Evolutionary conservation across 2,329 filamentous ascomycete genomes (phyloP).

Genomic region (Phyllosticta ampelicida): DNA sequence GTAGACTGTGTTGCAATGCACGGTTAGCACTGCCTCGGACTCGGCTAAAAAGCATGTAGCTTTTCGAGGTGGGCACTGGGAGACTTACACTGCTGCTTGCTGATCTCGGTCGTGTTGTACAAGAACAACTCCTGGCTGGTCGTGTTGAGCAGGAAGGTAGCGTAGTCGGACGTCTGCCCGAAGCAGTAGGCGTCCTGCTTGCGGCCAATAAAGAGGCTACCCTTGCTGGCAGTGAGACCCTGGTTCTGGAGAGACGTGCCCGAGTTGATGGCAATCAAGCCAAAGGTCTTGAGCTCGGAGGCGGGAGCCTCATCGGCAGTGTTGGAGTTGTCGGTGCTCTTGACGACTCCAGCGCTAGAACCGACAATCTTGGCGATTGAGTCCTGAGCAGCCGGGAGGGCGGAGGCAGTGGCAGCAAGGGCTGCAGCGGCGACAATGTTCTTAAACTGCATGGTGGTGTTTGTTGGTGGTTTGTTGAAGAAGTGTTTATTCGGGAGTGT

Average conservation of each 20-base stretch:
- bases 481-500: not conserved
- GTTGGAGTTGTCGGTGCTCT: not conserved
- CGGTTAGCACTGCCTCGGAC: not conserved
- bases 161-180: not conserved
- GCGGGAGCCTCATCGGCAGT: not conserved
- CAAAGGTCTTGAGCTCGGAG: not conserved
- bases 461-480: not conserved
- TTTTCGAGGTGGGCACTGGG: not conserved
- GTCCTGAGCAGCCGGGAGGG: not conserved
- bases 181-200: not conserved
- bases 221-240: not conserved
- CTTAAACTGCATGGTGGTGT: not conserved
- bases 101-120: not conserved
- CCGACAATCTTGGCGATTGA: not conserved
- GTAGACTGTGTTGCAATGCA: not conserved
- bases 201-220: not conserved
- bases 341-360: not conserved
- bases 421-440: not conserved
- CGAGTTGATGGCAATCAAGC: not conserved
- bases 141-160: not conserved
- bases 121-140: not conserved
- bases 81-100: conserved; percentile 2
- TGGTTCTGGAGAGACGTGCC: not conserved
- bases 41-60: not conserved
- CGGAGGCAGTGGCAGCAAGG: not conserved